These are phyloP conservation scores for Diphasiastrum complanatum DNA, from an alignment of 83 land plant genomes.

Conservation along the genomic window DNA sequence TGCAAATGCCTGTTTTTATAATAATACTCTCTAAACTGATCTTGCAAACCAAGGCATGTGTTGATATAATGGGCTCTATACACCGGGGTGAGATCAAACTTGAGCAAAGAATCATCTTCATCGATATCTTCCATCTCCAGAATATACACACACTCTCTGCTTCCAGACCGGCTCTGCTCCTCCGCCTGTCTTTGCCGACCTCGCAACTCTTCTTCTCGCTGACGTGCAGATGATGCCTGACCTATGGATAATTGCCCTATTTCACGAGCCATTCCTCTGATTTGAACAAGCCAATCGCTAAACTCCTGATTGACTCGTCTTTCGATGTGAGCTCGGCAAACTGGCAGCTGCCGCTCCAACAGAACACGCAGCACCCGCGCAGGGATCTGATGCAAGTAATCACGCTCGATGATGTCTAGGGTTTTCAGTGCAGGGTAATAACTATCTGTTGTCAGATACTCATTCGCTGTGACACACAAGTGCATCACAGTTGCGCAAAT, in stretches of 20 bases:
- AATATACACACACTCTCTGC: slow-evolving; percentile 51
- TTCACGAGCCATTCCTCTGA: slow-evolving; percentile 64
- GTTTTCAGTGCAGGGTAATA: slow-evolving; percentile 78
- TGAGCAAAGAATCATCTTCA: slow-evolving; percentile 57
- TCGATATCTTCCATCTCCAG: slow-evolving; percentile 66
- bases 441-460: slow-evolving; percentile 48
- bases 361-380: slow-evolving; percentile 44
- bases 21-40: slow-evolving; percentile 78
- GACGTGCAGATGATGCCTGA: slow-evolving; percentile 74
- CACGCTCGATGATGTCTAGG: slow-evolving; percentile 70
- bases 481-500: slow-evolving; percentile 49
- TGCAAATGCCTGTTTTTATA: slow-evolving; percentile 73
- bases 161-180: slow-evolving; percentile 63
- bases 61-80: slow-evolving; percentile 83
- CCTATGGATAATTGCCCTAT: slow-evolving; percentile 86
- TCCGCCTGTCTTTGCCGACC: slow-evolving; percentile 71
- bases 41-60: slow-evolving; percentile 62
- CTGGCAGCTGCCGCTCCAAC: slow-evolving; percentile 62
- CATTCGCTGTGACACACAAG: slow-evolving; percentile 61
- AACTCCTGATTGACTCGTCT: slow-evolving; percentile 67
- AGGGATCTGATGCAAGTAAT: slow-evolving; percentile 55
- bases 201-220: slow-evolving; percentile 75
- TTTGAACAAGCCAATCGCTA: slow-evolving; percentile 85
- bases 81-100: slow-evolving; percentile 84
- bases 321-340: slow-evolving; percentile 58